Percentiles rank a stretch among this genome's conserved stretches.
Conservation (phyloP, 108 stramenopile species). For the Stephanodiscus minutulus region DNA sequence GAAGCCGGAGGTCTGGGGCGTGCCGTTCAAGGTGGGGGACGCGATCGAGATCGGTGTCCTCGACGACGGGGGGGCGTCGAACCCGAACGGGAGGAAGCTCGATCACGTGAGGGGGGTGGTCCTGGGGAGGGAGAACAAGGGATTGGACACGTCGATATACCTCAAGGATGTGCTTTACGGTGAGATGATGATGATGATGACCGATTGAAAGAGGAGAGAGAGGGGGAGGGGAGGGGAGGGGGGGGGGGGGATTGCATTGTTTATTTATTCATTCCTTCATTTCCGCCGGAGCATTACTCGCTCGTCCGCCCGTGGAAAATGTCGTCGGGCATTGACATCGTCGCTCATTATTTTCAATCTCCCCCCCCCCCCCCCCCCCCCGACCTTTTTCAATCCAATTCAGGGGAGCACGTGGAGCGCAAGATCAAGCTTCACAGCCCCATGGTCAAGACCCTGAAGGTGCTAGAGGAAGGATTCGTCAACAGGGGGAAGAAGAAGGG, state of each 20-base stretch:
- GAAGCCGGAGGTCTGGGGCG: constrained; percentile 67
- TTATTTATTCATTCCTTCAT: no score
- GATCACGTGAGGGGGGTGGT: constrained; percentile 83
- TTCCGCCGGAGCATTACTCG: no score
- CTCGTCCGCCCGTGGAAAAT: no score
- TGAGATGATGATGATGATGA: no score
- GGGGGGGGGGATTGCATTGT: no score
- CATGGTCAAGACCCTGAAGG: constrained; percentile 69
- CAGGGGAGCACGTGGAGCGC: constrained; percentile 64
- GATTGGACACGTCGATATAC: constrained; percentile 65
- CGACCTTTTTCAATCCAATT: neutral
- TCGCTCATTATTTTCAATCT: no score
- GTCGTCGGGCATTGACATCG: no score
- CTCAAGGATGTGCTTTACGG: constrained; percentile 84
- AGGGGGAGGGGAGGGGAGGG: no score
- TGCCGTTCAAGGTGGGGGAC: constrained; percentile 72
- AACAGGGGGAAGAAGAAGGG: constrained; percentile 90
- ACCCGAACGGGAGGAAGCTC: constrained; percentile 54
- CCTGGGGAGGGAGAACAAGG: constrained; percentile 66
- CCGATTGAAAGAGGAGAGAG: no score
- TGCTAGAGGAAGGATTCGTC: constrained; percentile 86
- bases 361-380: no score
- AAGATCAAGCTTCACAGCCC: constrained; percentile 80
- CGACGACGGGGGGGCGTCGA: constrained; percentile 64
- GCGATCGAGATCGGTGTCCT: constrained; percentile 74